Evolutionary conservation across 2,329 filamentous ascomycete genomes (phyloP), one percentile per base, ranked within the genome.

Genomic region (Alternaria conjuncta): DNA sequence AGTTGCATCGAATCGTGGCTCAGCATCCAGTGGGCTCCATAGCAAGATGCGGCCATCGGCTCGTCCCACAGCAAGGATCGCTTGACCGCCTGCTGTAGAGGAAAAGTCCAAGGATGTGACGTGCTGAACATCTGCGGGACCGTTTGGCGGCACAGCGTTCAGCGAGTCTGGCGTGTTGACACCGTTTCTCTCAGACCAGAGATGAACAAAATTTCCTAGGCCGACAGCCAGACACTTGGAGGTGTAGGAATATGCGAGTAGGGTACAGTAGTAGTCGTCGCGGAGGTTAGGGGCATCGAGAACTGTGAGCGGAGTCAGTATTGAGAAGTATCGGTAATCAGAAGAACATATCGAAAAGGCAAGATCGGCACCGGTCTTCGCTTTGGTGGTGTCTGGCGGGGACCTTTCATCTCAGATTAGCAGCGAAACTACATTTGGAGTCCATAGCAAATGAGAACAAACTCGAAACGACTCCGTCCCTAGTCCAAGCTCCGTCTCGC

Each of bases 211-310:
- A 57, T 90, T 89, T 0, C 90, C 90, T 13, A 98, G 85, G 0
- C 93, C 95, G 18, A 98, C 92, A 18, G 93, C 95, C 15, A 99
- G 86, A 13, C 90, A 92, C 57, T 91, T 87, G 55, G 89, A 87
- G 8, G 88, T 91, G 44, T 86, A 80, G 0, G 91, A 97, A 78
- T 97, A 98, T 10, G 96, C 93, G 57, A 99, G 85, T 3, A 94
- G 86, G 0, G 94, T 96, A 81, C 94, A 97, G 78, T 99, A 99
- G 78, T 94, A 99, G 79, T 99, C 95, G 73, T 98, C 94, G 60
- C 93, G 89, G n/a, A 98, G 84, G 55, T 89, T 88, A 3, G 94
- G 94, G 9, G 95, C 95, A 81, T 97, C 93, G 6, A 99, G 85
- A 7, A 97, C 92, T 81, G 89, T 91, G 66, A 10, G n/a, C 23